Base-by-base conservation (phyloP, 768 basidiomycete genomes). In the Coprinopsis marcescibilis region DNA sequence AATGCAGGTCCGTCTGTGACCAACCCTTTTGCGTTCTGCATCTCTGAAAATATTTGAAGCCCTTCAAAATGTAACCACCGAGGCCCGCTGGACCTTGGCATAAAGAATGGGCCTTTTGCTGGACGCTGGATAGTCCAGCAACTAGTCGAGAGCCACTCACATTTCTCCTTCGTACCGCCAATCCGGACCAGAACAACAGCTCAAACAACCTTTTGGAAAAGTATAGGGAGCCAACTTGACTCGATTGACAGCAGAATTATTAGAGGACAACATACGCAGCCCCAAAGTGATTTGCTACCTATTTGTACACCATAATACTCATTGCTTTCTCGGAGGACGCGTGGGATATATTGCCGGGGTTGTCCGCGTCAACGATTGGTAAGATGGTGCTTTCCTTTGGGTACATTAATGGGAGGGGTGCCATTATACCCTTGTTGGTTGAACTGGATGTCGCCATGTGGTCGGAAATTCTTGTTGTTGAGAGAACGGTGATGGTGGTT, bases 1-100 rank as follows among this genome's bases (percentile, higher is more conserved):
- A 64, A 8, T 77, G 75, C 69, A 32, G 8, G 29, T 32, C 29
- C 29, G 29, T 8, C 8, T 32, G n/a, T 8, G n/a, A 8, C 29
- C 8, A 32, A 32, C n/a, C n/a, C 29, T 7, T 7, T 10, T 37
- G 35, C 19, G 8, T 11, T 19, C 7, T 37, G 19, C 23, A 5
- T 17, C 10, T 8, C n/a, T 32, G 8, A 8, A 32, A 32, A 32
- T 8, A 8, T 8, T 8, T 32, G 8, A 32, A 40, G 39, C 17
- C 39, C 39, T 20, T 25, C 39, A 11, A 21, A 23, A 24, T 21
- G 39, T 11, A 10, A 21, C 25, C 39, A 25, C 10, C 19, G 25
- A 40, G 19, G 35, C 35, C 7, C 6, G 19, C 10, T n/a, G 30
- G 30, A 40, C 15, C 39, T 12, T 21, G 39, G 25, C 15, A 20